phyloP scores from a whole-genome alignment of 306 rosid genomes.

The Ziziphus jujuba region DNA sequence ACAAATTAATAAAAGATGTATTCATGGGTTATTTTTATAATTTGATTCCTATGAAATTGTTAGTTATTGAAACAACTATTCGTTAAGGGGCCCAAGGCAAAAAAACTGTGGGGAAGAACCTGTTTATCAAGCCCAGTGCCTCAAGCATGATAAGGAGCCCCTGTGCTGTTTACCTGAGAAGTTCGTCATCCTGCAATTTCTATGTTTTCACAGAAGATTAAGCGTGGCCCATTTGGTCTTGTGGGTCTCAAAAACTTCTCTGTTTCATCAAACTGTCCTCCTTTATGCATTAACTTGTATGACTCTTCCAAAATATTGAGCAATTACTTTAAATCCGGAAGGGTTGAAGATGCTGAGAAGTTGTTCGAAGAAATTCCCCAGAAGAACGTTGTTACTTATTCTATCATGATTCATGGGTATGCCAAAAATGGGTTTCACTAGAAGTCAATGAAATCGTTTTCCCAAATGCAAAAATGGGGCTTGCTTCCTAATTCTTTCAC shows the following conservation, averaged over 20 bases:
- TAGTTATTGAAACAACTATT: no score
- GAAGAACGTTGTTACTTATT: conserved; percentile 14
- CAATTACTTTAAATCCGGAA: conserved; percentile 1
- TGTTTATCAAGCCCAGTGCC: no score
- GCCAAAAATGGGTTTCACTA: conserved; percentile 6
- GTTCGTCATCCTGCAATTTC: not conserved
- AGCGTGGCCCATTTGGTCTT: not conserved
- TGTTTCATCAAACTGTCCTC: not conserved
- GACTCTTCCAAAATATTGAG: not conserved
- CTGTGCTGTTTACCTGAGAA: not conserved
- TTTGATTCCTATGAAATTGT: no score
- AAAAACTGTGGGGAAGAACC: no score
- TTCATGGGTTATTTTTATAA: no score
- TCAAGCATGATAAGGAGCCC: no score
- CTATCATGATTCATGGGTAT: conserved; percentile 22
- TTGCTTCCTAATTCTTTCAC: conserved; percentile 19
- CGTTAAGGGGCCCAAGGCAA: no score
- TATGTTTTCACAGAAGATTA: conserved; percentile 3
- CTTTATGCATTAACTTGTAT: not conserved
- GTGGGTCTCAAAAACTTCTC: not conserved
- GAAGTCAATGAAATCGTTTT: conserved; percentile 2
- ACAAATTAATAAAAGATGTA: no score
- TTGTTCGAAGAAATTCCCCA: conserved; percentile 17
- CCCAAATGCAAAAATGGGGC: conserved; percentile 7
- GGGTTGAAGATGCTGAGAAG: conserved; percentile 16